Evolutionary conservation across 2,329 filamentous ascomycete species (phyloP).

Genomic region (Zopfia rhizophila): DNA sequence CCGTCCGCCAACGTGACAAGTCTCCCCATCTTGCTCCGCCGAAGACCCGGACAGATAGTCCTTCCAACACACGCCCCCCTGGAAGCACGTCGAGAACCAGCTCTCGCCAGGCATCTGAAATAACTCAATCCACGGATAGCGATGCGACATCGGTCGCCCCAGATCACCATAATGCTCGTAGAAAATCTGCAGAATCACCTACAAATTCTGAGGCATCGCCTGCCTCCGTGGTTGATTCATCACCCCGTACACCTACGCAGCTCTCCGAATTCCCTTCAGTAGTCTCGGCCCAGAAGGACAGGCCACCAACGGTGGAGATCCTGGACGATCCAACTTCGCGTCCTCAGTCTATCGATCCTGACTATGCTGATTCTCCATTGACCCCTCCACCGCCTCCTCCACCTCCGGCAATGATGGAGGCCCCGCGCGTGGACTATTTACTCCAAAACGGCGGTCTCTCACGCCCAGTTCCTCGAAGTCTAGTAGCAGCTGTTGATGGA

Average conservation of each 20-base stretch:
- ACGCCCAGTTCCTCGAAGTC: conserved; percentile 75
- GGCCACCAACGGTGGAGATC: conserved; percentile 56
- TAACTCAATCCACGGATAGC: conserved; percentile 57
- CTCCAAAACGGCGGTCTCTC: conserved; percentile 86
- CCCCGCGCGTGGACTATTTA: conserved; percentile 90
- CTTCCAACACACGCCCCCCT: conserved; percentile 24
- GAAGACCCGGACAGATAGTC: conserved; percentile 37
- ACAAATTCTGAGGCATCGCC: conserved; percentile 53
- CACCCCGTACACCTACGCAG: conserved; percentile 57
- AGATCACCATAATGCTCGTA: conserved; percentile 43
- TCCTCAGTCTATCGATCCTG: conserved; percentile 44
- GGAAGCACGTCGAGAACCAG: conserved; percentile 24
- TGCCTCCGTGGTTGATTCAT: conserved; percentile 55
- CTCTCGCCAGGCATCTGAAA: conserved; percentile 51
- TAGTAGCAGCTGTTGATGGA: conserved; percentile 72
- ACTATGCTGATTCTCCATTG: conserved; percentile 61
- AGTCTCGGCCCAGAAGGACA: conserved; percentile 43
- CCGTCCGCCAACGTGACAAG: conserved; percentile 40
- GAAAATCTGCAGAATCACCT: conserved; percentile 42
- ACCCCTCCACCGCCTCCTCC: conserved; percentile 77
- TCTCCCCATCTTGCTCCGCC: conserved; percentile 29
- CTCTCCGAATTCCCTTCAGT: conserved; percentile 50
- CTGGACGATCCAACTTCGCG: conserved; percentile 52
- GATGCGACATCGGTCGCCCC: conserved; percentile 58
- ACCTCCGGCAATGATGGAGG: conserved; percentile 69